Percentiles rank a stretch among this genome's conserved stretches.
These are phyloP conservation scores for Trichoderma simmonsii DNA, from an alignment of 2,329 filamentous ascomycete species.

Conservation along the genomic window DNA sequence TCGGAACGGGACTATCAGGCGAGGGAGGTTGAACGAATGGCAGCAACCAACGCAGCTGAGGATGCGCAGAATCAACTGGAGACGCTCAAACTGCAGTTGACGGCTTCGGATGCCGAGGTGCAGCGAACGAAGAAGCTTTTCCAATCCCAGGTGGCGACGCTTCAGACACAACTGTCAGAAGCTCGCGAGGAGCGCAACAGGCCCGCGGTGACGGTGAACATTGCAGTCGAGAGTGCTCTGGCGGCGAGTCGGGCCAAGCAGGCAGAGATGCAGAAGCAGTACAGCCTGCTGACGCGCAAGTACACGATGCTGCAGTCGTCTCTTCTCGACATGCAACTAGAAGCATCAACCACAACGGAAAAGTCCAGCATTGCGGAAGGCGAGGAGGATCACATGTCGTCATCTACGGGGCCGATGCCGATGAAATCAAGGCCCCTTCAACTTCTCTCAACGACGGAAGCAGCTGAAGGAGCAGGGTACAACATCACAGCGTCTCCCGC, in stretches of 20 bases:
- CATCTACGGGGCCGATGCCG: conserved; percentile 39
- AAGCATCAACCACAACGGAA: conserved; percentile 24
- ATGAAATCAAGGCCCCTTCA: conserved; percentile 38
- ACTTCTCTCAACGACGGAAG: conserved; percentile 45
- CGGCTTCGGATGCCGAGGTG: conserved; percentile 47
- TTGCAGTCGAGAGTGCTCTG: conserved; percentile 44
- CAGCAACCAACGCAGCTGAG: conserved; percentile 55
- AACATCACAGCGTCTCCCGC: conserved; percentile 44
- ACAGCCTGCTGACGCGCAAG: conserved; percentile 48
- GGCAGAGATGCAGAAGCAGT: conserved; percentile 51
- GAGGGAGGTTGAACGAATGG: conserved; percentile 58
- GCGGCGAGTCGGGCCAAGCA: conserved; percentile 53
- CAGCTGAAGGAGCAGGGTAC: conserved; percentile 40
- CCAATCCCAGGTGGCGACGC: conserved; percentile 45
- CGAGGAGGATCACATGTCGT: conserved; percentile 37
- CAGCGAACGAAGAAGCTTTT: conserved; percentile 43
- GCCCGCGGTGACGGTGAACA: conserved; percentile 31
- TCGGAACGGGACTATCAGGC: conserved; percentile 62
- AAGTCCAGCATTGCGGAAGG: conserved; percentile 25
- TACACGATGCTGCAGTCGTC: conserved; percentile 51
- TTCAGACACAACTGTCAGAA: conserved; percentile 46
- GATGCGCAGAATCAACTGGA: conserved; percentile 58
- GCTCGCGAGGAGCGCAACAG: conserved; percentile 30
- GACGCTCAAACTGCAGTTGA: conserved; percentile 56
- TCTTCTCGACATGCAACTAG: conserved; percentile 46